Evolutionary conservation across 2,329 filamentous ascomycete species (phyloP).

Genomic region (Clarireedia hainanense): DNA sequence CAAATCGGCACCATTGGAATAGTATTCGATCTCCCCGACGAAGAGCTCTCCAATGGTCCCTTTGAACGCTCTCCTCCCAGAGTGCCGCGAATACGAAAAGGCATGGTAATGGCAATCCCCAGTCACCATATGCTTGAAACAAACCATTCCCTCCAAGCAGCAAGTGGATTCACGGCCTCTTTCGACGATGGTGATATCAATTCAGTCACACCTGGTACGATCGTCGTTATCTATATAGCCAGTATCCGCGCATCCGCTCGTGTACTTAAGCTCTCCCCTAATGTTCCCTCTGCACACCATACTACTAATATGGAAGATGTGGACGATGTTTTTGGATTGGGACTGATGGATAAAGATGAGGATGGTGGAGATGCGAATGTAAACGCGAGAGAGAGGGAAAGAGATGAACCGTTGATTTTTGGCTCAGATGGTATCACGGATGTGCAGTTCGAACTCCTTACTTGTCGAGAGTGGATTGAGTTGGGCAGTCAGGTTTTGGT

Average conservation of each 20-base stretch:
- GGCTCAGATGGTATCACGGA: conserved; percentile 34
- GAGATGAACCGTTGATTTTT: conserved; percentile 30
- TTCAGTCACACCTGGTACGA: conserved; percentile 55
- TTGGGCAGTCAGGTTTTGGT: conserved; percentile 62
- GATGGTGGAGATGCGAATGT: conserved; percentile 33
- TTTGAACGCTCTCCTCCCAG: conserved; percentile 28
- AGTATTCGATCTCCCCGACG: conserved; percentile 42
- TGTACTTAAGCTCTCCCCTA: conserved; percentile 46
- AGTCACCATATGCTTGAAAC: conserved; percentile 50
- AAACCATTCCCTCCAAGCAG: conserved; percentile 51
- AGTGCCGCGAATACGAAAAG: conserved; percentile 54
- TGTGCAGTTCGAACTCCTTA: conserved; percentile 61
- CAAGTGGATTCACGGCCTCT: conserved; percentile 61
- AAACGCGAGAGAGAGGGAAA: conserved; percentile 21
- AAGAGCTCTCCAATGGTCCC: conserved; percentile 25
- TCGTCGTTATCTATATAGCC: conserved; percentile 78
- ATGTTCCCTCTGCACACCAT: conserved; percentile 19
- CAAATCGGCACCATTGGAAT: conserved; percentile 89
- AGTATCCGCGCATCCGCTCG: conserved; percentile 78
- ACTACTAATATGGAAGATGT: conserved; percentile 19
- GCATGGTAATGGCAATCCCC: conserved; percentile 70
- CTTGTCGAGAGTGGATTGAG: conserved; percentile 66
- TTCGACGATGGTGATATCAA: conserved; percentile 59
- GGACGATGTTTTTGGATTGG: conserved; percentile 50
- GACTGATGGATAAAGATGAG: conserved; percentile 37